phyloP scores from a whole-genome alignment of 1,284 basidiomycete species.

The Filobasidium uniguttulatum region DNA sequence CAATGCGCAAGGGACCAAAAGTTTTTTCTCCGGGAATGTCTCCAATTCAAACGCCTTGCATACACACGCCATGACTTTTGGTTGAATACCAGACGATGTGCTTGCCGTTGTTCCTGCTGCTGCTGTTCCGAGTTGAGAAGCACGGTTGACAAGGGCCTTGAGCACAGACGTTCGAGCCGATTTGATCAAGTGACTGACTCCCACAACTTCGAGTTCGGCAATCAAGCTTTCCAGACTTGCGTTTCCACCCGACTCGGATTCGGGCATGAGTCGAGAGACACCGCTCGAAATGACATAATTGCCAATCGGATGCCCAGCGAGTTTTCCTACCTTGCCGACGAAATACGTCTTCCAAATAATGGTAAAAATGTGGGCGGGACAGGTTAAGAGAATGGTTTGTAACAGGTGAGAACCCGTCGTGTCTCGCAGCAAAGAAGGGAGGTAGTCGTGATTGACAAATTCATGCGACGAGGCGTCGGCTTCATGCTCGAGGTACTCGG shows the following conservation, averaged over 20 bases:
- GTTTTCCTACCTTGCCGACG: constrained; percentile 49
- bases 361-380: constrained; percentile 50
- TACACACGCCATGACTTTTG: constrained; percentile 41
- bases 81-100: constrained; percentile 5
- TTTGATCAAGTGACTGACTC: constrained; percentile 43
- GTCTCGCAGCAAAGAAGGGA: constrained; percentile 58
- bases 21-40: constrained; percentile 39
- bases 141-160: constrained; percentile 55
- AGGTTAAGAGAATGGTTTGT: constrained; percentile 56
- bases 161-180: constrained; percentile 52
- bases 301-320: constrained; percentile 71
- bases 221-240: constrained; percentile 50
- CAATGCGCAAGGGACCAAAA: constrained; percentile 53
- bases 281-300: constrained; percentile 81
- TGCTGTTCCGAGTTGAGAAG: constrained; percentile 17
- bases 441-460: constrained; percentile 69
- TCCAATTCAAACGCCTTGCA: constrained; percentile 48
- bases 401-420: constrained; percentile 74
- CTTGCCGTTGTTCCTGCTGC: neutral
- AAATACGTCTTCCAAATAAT: constrained; percentile 67
- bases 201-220: constrained; percentile 46
- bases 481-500: too few relatives aligned
- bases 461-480: too few relatives aligned
- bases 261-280: constrained; percentile 49
- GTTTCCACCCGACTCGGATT: constrained; percentile 43